Conservation (phyloP, 176 grass and related monocot genomes). For the Alloteropsis semialata region DNA sequence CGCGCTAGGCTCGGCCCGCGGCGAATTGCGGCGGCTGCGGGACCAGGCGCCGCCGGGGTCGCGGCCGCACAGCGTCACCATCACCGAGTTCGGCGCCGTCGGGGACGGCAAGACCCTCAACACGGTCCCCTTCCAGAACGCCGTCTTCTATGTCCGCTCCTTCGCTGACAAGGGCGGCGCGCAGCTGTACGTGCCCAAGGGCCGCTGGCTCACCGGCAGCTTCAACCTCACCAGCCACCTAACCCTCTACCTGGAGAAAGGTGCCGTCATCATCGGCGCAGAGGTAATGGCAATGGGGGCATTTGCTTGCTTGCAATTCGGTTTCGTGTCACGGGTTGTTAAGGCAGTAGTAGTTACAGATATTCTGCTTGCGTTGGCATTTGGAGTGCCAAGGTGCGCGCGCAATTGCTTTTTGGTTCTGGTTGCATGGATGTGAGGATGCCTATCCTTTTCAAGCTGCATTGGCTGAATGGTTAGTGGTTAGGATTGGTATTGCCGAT, state of each 20-base stretch:
- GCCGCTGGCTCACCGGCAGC: slow-evolving; percentile 92
- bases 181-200: slow-evolving; percentile 85
- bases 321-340: slow-evolving; percentile 24
- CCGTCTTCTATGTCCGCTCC: slow-evolving; percentile 81
- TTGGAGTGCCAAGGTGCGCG: neutral
- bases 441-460: slow-evolving; percentile 39
- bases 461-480: slow-evolving; percentile 34
- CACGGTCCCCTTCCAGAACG: slow-evolving; percentile 89
- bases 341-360: slow-evolving; percentile 17
- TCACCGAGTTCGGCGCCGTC: slow-evolving; percentile 92
- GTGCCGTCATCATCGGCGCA: slow-evolving; percentile 59
- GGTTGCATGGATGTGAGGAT: slow-evolving; percentile 35
- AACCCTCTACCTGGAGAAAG: slow-evolving; percentile 84
- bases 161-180: slow-evolving; percentile 93
- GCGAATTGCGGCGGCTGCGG: slow-evolving; percentile 14
- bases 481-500: slow-evolving; percentile 22
- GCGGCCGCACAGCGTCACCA: slow-evolving; percentile 85
- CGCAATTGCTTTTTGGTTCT: neutral
- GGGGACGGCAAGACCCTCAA: slow-evolving; percentile 80
- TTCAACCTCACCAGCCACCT: slow-evolving; percentile 93
- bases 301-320: neutral
- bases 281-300: slow-evolving; percentile 38
- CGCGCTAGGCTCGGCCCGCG: neutral
- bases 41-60: slow-evolving; percentile 19
- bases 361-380: slow-evolving; percentile 15